Conservation (phyloP, 495 filamentous ascomycete species). For the Paragyromitra xinjiangensis region DNA sequence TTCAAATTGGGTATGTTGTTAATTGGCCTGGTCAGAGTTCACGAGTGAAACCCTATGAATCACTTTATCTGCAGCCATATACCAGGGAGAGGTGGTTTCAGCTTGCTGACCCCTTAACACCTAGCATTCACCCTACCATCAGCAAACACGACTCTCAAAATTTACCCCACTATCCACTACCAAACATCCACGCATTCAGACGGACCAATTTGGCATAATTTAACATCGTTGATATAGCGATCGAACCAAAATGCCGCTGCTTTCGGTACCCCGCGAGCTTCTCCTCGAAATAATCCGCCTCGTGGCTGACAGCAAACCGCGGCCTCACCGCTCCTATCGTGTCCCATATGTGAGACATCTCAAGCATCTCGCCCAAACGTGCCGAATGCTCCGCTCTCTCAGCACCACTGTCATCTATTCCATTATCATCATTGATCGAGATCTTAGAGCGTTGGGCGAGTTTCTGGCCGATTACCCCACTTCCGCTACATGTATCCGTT, state of each 20-base stretch:
- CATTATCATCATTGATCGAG: neutral
- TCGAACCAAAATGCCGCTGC: neutral
- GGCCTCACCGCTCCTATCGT: neutral
- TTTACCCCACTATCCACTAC: neutral
- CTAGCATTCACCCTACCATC: neutral
- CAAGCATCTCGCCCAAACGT: slow-evolving; percentile 6
- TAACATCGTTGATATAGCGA: neutral
- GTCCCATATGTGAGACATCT: neutral
- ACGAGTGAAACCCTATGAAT: slow-evolving; percentile 17
- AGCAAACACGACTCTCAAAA: neutral
- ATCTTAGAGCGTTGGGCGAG: neutral
- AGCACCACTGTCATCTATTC: neutral
- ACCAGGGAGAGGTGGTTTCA: too few relatives aligned
- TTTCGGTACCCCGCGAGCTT: neutral
- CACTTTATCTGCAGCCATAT: neutral
- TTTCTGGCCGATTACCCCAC: neutral
- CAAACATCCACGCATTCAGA: neutral
- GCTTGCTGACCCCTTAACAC: neutral
- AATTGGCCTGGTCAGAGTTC: too few relatives aligned
- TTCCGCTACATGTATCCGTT: neutral
- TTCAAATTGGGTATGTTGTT: too few relatives aligned
- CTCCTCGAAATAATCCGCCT: neutral
- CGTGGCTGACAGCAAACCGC: neutral
- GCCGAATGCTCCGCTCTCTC: neutral
- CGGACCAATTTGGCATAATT: neutral